A percentile compares a stretch with the other conserved stretches of the same genome.
Conservation (phyloP, 176 grass and related monocot genomes). For the Stipa capillata region DNA sequence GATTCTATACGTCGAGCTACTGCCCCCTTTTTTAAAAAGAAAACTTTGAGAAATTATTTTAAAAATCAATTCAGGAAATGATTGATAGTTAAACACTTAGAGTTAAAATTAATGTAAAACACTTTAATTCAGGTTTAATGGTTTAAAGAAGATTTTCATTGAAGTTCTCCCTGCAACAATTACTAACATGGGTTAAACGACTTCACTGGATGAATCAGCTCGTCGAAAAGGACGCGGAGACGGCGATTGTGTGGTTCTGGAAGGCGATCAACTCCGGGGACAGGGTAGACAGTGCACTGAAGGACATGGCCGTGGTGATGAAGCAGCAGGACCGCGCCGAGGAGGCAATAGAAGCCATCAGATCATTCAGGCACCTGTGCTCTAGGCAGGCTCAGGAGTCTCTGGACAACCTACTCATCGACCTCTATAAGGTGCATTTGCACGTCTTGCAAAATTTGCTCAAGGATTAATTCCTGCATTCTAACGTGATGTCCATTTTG, state of each 20-base stretch:
- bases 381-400: conserved; percentile 83
- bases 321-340: conserved; percentile 65
- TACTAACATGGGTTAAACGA: background rate
- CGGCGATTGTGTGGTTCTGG: conserved; percentile 85
- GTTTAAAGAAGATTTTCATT: background rate
- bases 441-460: background rate
- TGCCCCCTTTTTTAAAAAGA: too few relatives aligned
- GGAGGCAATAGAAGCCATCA: conserved; percentile 87
- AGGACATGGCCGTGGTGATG: conserved; percentile 93
- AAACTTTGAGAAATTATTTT: too few relatives aligned
- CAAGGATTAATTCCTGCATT: background rate
- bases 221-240: conserved; percentile 73
- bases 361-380: conserved; percentile 79
- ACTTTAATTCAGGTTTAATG: background rate
- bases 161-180: background rate
- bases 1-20: background rate
- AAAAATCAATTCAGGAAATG: too few relatives aligned
- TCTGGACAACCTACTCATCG: conserved; percentile 89
- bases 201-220: conserved; percentile 31
- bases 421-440: conserved; percentile 77
- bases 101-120: too few relatives aligned
- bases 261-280: conserved; percentile 89
- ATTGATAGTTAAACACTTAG: too few relatives aligned
- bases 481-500: background rate
- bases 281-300: conserved; percentile 75